Evolutionary conservation across 1,284 basidiomycete species (phyloP), one percentile per base, ranked within the genome.

Genomic region (Entoloma clypeatum): DNA sequence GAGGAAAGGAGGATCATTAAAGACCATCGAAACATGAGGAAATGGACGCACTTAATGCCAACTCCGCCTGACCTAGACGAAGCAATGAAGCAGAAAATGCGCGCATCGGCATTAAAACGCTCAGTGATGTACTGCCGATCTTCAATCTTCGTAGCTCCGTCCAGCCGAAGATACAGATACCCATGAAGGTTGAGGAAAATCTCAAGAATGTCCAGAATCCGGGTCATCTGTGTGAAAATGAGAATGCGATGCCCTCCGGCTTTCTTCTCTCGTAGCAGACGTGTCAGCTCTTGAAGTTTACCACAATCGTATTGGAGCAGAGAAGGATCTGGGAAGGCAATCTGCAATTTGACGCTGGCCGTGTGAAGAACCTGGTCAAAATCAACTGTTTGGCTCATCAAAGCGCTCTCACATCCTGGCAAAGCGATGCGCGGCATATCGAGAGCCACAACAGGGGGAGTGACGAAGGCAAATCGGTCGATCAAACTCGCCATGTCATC

Each of bases 181-280:
- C 94, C 95, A 55, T 94, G 92, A 51, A 92, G 84, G 55, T 88
- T 95, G 45, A 98, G 74, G 65, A 95, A 97, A 25, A 85, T 83
- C 60, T 98, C 95, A 36, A 98, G 74, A 42, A 98, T 94, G 62
- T 98, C 94, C 41, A 98, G 73, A 25, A 98, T 87, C 44, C 79
- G 77, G 16, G 94, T 97, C 94, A 98, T 98, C 58, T 98, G 94
- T 0, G 94, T 98, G 62, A 98, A 98, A 54, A 98, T 95, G 35
- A 98, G 73, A 16, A 92, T 77, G 1, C 94, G 86, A 59, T 97
- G 93, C 0, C 92, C 91, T 2, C 80, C 90, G 0, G 79, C 79
- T 57, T 94, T 92, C 59, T 84, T 86, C 56, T 89, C 80, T 16
- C 91, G 81, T 30, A 98, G 74, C 22, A 98, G 72, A 17, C 70